Conservation (phyloP, 202 grass and related monocot species). For the Setaria italica region DNA sequence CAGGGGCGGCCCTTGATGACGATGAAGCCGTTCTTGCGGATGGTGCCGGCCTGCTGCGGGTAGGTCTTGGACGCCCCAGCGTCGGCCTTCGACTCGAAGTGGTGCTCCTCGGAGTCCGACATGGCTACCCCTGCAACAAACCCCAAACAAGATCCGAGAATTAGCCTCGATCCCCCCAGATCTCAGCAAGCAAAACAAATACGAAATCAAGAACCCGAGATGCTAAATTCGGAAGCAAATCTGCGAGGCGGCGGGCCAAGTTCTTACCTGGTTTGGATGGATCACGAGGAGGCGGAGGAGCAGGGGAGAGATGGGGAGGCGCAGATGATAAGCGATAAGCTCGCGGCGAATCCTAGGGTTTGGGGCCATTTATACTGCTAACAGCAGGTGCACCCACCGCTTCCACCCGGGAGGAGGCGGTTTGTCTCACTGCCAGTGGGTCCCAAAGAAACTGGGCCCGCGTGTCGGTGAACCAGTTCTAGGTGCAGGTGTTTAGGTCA, state of each 20-base stretch:
- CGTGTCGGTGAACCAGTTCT: not conserved
- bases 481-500: not conserved
- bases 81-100: constrained; percentile 94
- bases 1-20: constrained; percentile 89
- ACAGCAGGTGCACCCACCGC: not conserved
- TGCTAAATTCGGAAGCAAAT: constrained; percentile 21
- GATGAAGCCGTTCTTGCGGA: constrained; percentile 87
- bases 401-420: not conserved
- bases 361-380: constrained; percentile 19
- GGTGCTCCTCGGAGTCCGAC: constrained; percentile 96
- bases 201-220: not conserved
- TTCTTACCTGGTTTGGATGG: constrained; percentile 44
- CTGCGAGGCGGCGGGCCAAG: not conserved
- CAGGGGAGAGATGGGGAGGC: not conserved
- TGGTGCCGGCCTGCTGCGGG: constrained; percentile 89
- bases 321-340: constrained; percentile 57
- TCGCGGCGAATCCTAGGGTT: constrained; percentile 56
- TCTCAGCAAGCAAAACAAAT: not conserved
- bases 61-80: constrained; percentile 93
- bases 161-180: not conserved
- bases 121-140: constrained; percentile 48
- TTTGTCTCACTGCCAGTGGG: not conserved
- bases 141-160: constrained; percentile 24
- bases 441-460: rapidly evolving
- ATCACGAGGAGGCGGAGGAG: constrained; percentile 17